Evolutionary conservation across 2,329 filamentous ascomycete species (phyloP).

Genomic region (Xylogone sp.): DNA sequence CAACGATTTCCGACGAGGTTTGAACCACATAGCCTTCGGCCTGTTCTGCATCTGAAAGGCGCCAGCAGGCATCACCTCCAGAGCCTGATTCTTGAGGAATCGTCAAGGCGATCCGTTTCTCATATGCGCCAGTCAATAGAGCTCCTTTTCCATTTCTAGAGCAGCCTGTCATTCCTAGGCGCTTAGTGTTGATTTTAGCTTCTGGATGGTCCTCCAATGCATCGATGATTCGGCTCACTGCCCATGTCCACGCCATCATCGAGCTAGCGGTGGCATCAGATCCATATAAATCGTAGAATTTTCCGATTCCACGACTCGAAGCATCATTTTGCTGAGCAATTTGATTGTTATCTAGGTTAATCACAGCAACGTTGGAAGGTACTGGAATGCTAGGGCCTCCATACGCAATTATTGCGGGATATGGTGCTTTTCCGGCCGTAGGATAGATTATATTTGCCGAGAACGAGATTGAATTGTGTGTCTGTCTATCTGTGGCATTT

Average conservation of each 20-base stretch:
- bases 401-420: slow-evolving; percentile 55
- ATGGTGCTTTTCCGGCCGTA: slow-evolving; percentile 39
- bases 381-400: slow-evolving; percentile 52
- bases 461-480: slow-evolving; percentile 42
- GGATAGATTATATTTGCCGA: slow-evolving; percentile 38
- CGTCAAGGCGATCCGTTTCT: slow-evolving; percentile 54
- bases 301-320: slow-evolving; percentile 49
- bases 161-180: slow-evolving; percentile 57
- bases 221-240: slow-evolving; percentile 56
- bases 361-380: slow-evolving; percentile 49
- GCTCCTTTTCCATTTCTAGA: slow-evolving; percentile 63
- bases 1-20: slow-evolving; percentile 53
- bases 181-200: slow-evolving; percentile 41
- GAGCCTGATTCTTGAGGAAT: slow-evolving; percentile 61
- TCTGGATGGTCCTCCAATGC: slow-evolving; percentile 47
- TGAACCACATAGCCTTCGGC: slow-evolving; percentile 53
- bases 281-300: slow-evolving; percentile 58
- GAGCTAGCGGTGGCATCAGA: slow-evolving; percentile 51
- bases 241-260: slow-evolving; percentile 61
- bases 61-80: slow-evolving; percentile 58
- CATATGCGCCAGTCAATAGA: slow-evolving; percentile 56
- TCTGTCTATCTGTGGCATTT: slow-evolving; percentile 35
- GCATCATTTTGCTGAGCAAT: slow-evolving; percentile 47
- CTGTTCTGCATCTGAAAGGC: slow-evolving; percentile 47
- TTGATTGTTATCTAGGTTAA: slow-evolving; percentile 56